phyloP scores from a whole-genome alignment of 73 alveolate species.

The Paramecium sonneborni region DNA sequence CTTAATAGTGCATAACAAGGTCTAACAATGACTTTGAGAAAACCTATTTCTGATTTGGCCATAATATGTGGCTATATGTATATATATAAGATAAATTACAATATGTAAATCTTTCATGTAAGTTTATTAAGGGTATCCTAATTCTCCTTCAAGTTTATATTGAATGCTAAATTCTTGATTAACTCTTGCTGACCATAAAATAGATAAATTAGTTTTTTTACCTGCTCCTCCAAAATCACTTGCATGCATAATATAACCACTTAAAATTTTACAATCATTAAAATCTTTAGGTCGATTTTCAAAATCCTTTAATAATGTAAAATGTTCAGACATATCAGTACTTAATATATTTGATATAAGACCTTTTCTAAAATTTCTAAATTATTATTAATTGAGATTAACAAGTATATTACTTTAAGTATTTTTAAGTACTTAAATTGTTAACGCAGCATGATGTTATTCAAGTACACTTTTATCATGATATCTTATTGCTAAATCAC shows the following conservation, averaged over 20 bases:
- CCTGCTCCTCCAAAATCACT: conserved; percentile 65
- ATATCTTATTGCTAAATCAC: conserved; percentile 79
- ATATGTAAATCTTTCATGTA: conserved; percentile 65
- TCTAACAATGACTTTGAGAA: conserved; percentile 32
- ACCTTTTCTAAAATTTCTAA: conserved; percentile 71
- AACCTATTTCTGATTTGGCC: conserved; percentile 57
- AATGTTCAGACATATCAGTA: conserved; percentile 73
- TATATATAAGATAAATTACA: not conserved
- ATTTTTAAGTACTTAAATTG: conserved; percentile 74
- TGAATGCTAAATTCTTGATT: conserved; percentile 55
- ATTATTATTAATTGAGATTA: conserved; percentile 67
- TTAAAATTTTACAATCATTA: conserved; percentile 45
- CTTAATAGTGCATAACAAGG: conserved; percentile 1
- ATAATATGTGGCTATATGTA: not conserved
- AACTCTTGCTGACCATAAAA: conserved; percentile 45
- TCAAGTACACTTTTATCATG: conserved; percentile 92
- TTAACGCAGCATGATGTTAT: conserved; percentile 86
- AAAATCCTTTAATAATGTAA: conserved; percentile 50
- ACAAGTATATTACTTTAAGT: conserved; percentile 71
- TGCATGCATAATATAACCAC: conserved; percentile 57
- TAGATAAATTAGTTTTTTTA: not conserved
- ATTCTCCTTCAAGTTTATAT: conserved; percentile 41
- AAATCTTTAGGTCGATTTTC: conserved; percentile 53
- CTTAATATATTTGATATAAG: conserved; percentile 78
- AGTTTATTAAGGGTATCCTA: conserved; percentile 53